phyloP scores from a whole-genome alignment of 2,329 filamentous ascomycete species.

The Sporothrix dimorphospora region DNA sequence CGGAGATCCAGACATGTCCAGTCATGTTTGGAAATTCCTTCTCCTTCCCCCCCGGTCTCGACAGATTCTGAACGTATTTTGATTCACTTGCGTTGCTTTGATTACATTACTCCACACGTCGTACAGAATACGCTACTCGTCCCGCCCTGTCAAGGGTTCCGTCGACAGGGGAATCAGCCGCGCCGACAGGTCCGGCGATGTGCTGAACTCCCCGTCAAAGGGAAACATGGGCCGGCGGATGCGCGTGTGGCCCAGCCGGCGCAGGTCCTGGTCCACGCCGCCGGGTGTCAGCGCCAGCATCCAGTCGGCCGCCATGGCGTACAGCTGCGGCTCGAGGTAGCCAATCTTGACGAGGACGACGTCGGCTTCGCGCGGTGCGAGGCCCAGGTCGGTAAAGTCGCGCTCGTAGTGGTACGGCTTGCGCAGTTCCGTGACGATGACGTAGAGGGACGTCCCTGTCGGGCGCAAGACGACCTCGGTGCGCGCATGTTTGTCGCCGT shows the following conservation, averaged over 20 bases:
- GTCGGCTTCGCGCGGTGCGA: constrained; percentile 50
- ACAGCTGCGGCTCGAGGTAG: constrained; percentile 58
- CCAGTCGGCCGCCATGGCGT: constrained; percentile 58
- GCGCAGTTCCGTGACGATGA: constrained; percentile 55
- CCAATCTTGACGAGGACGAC: constrained; percentile 61
- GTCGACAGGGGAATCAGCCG: constrained; percentile 35
- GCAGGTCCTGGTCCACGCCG: constrained; percentile 57
- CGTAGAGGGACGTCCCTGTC: constrained; percentile 48
- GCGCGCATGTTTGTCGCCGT: constrained; percentile 53
- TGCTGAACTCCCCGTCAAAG: constrained; percentile 34
- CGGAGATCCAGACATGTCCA: background rate
- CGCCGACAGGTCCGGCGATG: constrained; percentile 35
- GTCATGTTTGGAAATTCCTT: too few species aligned
- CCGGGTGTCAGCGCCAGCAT: constrained; percentile 58
- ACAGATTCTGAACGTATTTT: background rate
- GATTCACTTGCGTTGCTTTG: background rate
- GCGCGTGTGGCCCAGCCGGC: constrained; percentile 51
- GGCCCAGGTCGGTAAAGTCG: constrained; percentile 54
- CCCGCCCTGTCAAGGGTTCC: constrained; percentile 28
- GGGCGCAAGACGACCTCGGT: constrained; percentile 53
- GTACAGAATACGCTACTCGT: too few species aligned
- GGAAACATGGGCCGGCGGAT: constrained; percentile 53
- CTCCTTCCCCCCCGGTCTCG: too few species aligned
- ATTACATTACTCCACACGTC: background rate
- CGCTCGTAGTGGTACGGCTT: constrained; percentile 58